Conservation (phyloP, 164 flowering plant species). For the Vitis amurensis region DNA sequence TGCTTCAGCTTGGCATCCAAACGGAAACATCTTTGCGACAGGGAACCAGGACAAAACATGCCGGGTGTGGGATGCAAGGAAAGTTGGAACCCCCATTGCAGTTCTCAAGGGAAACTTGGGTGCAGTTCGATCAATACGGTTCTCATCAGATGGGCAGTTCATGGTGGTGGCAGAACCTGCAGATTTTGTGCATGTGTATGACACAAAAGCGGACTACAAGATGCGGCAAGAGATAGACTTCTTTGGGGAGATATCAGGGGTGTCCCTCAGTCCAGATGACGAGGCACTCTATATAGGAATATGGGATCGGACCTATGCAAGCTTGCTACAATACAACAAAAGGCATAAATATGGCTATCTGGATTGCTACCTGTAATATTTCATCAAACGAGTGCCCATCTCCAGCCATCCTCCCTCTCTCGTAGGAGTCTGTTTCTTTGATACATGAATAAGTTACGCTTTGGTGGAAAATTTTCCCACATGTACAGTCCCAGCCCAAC, state of each 20-base stretch:
- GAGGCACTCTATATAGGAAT: slow-evolving; percentile 61
- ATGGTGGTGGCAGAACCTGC: slow-evolving; percentile 69
- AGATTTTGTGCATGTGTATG: slow-evolving; percentile 63
- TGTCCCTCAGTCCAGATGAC: slow-evolving; percentile 62
- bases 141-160: slow-evolving; percentile 60
- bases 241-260: slow-evolving; percentile 73
- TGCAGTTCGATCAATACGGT: slow-evolving; percentile 56
- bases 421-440: no score
- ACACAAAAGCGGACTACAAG: slow-evolving; percentile 37
- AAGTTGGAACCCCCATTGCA: slow-evolving; percentile 40
- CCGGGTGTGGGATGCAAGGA: slow-evolving; percentile 64
- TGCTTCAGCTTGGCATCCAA: slow-evolving; percentile 76
- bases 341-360: slow-evolving; percentile 45
- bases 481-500: no score
- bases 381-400: no score
- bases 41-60: slow-evolving; percentile 75
- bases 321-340: slow-evolving; percentile 57
- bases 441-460: no score
- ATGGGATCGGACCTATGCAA: slow-evolving; percentile 70
- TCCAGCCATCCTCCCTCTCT: no score
- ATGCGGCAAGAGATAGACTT: slow-evolving; percentile 65
- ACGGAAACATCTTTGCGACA: slow-evolving; percentile 58
- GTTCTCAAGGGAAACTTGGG: slow-evolving; percentile 58
- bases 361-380: slow-evolving; percentile 37
- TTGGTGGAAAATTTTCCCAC: no score